phyloP scores from a whole-genome alignment of 768 basidiomycete genomes.

The Mrakia hoshinonis region DNA sequence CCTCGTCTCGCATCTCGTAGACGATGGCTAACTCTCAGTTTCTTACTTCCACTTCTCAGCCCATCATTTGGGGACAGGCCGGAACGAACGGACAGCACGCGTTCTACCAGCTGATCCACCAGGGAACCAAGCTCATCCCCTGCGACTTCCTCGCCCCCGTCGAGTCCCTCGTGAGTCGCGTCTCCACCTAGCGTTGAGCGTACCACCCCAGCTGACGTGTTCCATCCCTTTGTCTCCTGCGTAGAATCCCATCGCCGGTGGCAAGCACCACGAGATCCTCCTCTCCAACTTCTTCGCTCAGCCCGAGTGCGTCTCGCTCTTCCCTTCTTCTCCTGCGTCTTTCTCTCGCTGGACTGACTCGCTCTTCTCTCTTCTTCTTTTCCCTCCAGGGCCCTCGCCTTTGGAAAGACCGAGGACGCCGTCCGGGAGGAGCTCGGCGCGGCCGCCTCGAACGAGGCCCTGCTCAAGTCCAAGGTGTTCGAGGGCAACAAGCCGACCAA shows the following conservation, averaged over 20 bases:
- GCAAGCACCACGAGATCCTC: constrained; percentile 93
- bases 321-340: background rate
- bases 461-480: constrained; percentile 96
- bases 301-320: constrained; percentile 53
- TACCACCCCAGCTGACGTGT: constrained; percentile 35
- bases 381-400: constrained; percentile 64
- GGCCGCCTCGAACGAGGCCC: constrained; percentile 56
- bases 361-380: background rate
- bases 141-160: constrained; percentile 87
- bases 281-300: constrained; percentile 98
- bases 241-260: constrained; percentile 66
- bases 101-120: constrained; percentile 80
- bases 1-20: background rate
- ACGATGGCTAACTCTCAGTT: background rate
- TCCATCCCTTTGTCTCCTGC: too few relatives aligned
- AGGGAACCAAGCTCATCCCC: constrained; percentile 49
- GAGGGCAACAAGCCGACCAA: constrained; percentile 96
- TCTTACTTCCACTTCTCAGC: constrained; percentile 46
- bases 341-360: background rate
- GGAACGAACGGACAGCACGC: constrained; percentile 94
- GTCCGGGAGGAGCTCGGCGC: constrained; percentile 54
- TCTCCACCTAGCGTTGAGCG: constrained; percentile 9
- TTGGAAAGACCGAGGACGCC: constrained; percentile 89
- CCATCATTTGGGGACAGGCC: constrained; percentile 97
- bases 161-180: constrained; percentile 51